Evolutionary conservation across 2,329 filamentous ascomycete genomes (phyloP).

Genomic region (Sodiomyces alkalinus): DNA sequence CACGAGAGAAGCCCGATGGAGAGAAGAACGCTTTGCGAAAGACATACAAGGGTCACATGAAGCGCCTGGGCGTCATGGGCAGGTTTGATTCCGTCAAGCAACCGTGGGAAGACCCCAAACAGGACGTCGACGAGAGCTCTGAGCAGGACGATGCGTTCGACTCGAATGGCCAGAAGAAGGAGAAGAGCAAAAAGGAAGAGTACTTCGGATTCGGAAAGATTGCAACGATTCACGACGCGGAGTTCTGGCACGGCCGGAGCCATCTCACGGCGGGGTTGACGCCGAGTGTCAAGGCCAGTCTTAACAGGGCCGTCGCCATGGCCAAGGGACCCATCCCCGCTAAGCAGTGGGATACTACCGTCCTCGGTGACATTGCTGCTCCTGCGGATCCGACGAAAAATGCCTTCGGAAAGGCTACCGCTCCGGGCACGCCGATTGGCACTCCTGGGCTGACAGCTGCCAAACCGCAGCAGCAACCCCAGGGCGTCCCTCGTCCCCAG

Average conservation of each 20-base stretch:
- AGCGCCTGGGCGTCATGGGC: conserved; percentile 44
- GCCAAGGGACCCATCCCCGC: conserved; percentile 40
- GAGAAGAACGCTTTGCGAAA: conserved; percentile 53
- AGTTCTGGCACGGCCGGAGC: conserved; percentile 15
- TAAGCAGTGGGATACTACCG: conserved; percentile 38
- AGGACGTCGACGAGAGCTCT: conserved; percentile 15
- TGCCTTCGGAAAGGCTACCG: conserved; percentile 28
- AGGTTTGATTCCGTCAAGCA: conserved; percentile 42
- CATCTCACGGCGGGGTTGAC: conserved; percentile 39
- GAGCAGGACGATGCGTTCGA: conserved; percentile 35
- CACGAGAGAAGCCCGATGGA: conserved; percentile 47
- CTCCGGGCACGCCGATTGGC: conserved; percentile 37
- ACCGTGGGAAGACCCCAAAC: conserved; percentile 27
- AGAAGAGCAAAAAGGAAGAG: conserved; percentile 38
- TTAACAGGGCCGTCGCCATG: conserved; percentile 41
- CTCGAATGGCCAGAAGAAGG: conserved; percentile 35
- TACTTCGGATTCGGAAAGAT: conserved; percentile 38
- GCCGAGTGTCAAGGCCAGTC: conserved; percentile 22
- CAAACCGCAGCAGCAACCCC: conserved; percentile 7
- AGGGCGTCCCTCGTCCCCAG: conserved; percentile 34
- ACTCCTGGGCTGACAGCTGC: conserved; percentile 27
- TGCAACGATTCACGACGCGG: conserved; percentile 28
- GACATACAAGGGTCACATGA: conserved; percentile 55
- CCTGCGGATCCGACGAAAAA: conserved; percentile 20
- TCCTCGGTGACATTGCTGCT: conserved; percentile 38